These are phyloP conservation scores for Lactifluus volemus DNA, from an alignment of 768 basidiomycete species.

Conservation along the genomic window DNA sequence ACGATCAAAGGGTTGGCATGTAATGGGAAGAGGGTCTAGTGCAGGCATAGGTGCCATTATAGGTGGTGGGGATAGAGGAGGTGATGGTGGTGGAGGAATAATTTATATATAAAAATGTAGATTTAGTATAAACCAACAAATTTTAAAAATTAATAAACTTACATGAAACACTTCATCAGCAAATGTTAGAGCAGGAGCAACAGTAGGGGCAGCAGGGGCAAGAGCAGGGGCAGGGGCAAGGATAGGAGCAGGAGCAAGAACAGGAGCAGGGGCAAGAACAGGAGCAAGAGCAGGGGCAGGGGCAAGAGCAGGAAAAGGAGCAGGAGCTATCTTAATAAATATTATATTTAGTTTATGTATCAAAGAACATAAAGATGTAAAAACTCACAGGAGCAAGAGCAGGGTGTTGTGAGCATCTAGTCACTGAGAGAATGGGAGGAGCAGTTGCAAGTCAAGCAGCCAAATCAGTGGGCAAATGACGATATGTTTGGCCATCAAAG, in stretches of 20 bases:
- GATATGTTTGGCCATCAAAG: background rate
- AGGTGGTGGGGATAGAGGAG: too few relatives aligned
- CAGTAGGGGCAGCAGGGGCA: background rate
- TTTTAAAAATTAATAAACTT: too few relatives aligned
- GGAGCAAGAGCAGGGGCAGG: background rate
- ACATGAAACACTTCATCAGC: too few relatives aligned
- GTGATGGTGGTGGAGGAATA: background rate
- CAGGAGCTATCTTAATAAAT: background rate
- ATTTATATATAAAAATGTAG: too few relatives aligned
- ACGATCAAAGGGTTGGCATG: background rate
- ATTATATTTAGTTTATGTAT: background rate
- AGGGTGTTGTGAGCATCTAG: background rate
- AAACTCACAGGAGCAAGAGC: background rate
- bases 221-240: background rate
- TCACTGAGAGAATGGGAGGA: background rate
- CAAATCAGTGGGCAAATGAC: background rate
- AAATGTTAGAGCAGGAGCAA: background rate
- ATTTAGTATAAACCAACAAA: too few relatives aligned
- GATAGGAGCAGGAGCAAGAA: background rate
- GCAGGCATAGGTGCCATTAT: too few relatives aligned
- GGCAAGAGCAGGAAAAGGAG: background rate
- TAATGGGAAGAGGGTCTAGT: background rate
- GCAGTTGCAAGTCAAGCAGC: background rate
- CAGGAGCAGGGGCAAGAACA: background rate
- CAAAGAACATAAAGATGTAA: background rate